Conservation (phyloP, 441 rosid genomes). For the Melastoma candidum region DNA sequence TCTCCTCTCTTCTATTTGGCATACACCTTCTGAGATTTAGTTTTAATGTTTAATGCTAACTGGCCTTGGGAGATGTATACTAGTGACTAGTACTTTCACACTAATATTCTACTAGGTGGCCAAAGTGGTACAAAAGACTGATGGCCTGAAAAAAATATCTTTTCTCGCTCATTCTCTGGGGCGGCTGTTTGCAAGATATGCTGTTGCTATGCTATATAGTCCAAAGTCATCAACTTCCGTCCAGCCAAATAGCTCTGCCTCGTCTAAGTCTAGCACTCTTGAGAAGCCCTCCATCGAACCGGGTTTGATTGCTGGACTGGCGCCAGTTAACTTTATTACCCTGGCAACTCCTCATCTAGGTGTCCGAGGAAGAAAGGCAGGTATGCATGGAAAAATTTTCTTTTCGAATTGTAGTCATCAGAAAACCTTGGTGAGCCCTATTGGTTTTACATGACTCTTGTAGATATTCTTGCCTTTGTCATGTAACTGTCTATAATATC, state of each 20-base stretch:
- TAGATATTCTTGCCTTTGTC: neutral
- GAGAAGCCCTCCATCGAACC: slow-evolving; percentile 24
- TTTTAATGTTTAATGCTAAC: no score
- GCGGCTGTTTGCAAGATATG: slow-evolving; percentile 87
- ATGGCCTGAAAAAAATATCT: slow-evolving; percentile 68
- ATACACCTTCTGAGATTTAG: neutral
- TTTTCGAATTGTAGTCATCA: neutral
- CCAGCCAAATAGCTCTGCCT: slow-evolving; percentile 19
- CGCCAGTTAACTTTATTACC: slow-evolving; percentile 78
- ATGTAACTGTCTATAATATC: slow-evolving; percentile 2
- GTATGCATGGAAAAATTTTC: slow-evolving; percentile 29
- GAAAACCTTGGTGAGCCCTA: no score
- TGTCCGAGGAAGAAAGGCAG: slow-evolving; percentile 85
- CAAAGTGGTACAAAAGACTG: slow-evolving; percentile 56
- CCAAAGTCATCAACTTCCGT: slow-evolving; percentile 19
- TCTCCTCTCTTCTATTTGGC: neutral
- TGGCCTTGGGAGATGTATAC: no score
- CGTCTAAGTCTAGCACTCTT: slow-evolving; percentile 21
- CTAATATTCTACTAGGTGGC: slow-evolving; percentile 31
- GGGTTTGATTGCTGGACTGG: slow-evolving; percentile 79
- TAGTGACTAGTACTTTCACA: neutral
- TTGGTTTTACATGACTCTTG: no score
- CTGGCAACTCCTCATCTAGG: slow-evolving; percentile 98
- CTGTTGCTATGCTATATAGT: slow-evolving; percentile 57
- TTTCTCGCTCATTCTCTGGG: slow-evolving; percentile 97